These are phyloP conservation scores for Agroathelia rolfsii DNA, from an alignment of 1,284 basidiomycete genomes.

Conservation along the genomic window DNA sequence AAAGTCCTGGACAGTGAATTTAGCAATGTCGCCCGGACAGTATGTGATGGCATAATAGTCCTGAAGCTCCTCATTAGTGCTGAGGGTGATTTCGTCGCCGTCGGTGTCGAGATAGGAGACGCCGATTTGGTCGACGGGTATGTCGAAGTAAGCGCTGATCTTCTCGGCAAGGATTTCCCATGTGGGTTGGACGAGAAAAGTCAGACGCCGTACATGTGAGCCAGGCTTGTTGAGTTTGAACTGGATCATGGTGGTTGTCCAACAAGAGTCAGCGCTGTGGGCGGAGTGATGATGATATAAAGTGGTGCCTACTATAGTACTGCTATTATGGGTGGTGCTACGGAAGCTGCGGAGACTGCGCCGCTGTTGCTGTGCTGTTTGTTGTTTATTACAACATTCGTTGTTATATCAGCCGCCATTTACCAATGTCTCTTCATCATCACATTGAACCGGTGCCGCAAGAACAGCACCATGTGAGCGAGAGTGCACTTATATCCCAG, in stretches of 20 bases:
- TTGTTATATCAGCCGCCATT: too few species aligned
- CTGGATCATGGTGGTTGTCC: conserved; percentile 31
- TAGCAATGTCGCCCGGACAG: conserved; percentile 28
- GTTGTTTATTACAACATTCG: too few species aligned
- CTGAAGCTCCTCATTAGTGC: conserved; percentile 55
- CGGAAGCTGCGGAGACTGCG: too few species aligned
- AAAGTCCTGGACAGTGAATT: conserved; percentile 56
- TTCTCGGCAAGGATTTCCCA: conserved; percentile 49
- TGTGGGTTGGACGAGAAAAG: conserved; percentile 37
- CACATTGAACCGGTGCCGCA: too few species aligned
- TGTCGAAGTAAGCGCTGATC: conserved; percentile 44
- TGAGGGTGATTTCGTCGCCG: conserved; percentile 63
- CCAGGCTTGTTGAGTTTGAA: conserved; percentile 47
- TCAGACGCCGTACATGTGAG: conserved; percentile 46
- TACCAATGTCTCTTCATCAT: too few species aligned
- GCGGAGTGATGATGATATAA: too few species aligned
- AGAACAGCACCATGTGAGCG: too few species aligned
- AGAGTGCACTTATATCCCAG: too few species aligned
- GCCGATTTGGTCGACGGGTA: conserved; percentile 45
- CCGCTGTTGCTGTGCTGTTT: too few species aligned
- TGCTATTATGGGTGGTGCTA: too few species aligned
- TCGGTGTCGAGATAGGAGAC: conserved; percentile 63
- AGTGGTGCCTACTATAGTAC: too few species aligned
- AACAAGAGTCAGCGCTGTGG: too few species aligned
- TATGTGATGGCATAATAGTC: conserved; percentile 41